phyloP scores from a whole-genome alignment of 768 basidiomycete species.

The Boletus barrowsii region DNA sequence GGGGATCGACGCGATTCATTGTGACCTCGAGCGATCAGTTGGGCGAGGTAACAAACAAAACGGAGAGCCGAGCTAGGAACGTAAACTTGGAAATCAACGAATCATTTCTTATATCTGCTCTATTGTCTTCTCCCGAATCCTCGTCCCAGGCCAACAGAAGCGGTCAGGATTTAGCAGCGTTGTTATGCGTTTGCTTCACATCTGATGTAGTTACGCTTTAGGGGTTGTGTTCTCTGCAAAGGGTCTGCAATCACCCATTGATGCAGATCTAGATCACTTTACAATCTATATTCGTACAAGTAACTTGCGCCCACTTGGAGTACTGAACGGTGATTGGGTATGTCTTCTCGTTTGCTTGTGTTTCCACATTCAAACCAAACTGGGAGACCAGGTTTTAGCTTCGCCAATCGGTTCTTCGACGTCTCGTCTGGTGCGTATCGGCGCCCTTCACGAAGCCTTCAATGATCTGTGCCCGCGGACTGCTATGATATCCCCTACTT shows the following conservation, averaged over 20 bases:
- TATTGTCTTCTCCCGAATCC: conserved; percentile 29
- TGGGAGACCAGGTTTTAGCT: conserved; percentile 47
- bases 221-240: conserved; percentile 27
- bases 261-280: conserved; percentile 43
- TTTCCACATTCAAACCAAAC: neutral
- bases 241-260: conserved; percentile 34
- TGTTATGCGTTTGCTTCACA: neutral
- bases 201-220: neutral
- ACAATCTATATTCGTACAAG: conserved; percentile 60
- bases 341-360: conserved; percentile 7
- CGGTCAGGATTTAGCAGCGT: conserved; percentile 3
- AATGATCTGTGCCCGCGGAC: conserved; percentile 36
- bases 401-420: conserved; percentile 33
- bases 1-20: conserved; percentile 51
- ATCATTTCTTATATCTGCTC: conserved; percentile 59
- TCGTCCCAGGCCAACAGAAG: conserved; percentile 4
- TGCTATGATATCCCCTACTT: conserved; percentile 39
- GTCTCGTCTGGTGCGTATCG: conserved; percentile 55
- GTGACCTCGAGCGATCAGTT: conserved; percentile 35
- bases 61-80: conserved; percentile 11
- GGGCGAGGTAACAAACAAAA: conserved; percentile 2
- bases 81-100: conserved; percentile 70
- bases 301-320: conserved; percentile 64
- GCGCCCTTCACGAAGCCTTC: conserved; percentile 47
- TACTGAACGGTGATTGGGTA: conserved; percentile 80